These are phyloP conservation scores for Purpureocillium lavendulum DNA, from an alignment of 2,329 filamentous ascomycete genomes.

Conservation along the genomic window DNA sequence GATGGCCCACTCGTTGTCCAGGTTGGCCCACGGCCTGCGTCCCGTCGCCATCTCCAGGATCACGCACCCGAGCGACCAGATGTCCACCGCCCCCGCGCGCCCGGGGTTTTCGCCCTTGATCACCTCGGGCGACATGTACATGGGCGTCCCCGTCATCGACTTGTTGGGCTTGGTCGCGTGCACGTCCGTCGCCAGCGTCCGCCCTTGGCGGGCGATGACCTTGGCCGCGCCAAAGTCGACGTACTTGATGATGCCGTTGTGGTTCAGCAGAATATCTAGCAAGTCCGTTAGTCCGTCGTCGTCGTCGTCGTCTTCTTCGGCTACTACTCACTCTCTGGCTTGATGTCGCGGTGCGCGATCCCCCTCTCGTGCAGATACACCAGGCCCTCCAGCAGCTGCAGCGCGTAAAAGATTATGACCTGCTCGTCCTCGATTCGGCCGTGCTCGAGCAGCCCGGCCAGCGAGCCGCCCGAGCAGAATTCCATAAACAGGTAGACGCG, in stretches of 20 bases:
- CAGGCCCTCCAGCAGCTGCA: conserved; percentile 89
- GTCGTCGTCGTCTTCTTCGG: not conserved
- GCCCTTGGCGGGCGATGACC: conserved; percentile 87
- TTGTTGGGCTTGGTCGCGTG: conserved; percentile 62
- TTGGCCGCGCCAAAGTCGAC: conserved; percentile 98
- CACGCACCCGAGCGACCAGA: conserved; percentile 95
- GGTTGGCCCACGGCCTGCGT: conserved; percentile 83
- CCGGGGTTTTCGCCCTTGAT: conserved; percentile 82
- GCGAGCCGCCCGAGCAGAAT: conserved; percentile 90
- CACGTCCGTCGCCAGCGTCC: conserved; percentile 63
- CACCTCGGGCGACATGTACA: conserved; percentile 99
- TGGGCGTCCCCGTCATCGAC: conserved; percentile 94
- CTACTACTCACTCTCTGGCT: conserved; percentile 73
- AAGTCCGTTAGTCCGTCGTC: conserved; percentile 8
- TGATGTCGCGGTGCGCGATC: conserved; percentile 95
- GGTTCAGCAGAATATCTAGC: conserved; percentile 84
- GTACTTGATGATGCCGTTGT: conserved; percentile 98
- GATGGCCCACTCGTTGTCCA: conserved; percentile 99
- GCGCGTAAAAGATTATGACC: conserved; percentile 91
- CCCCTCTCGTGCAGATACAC: conserved; percentile 86
- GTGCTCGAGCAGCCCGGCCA: conserved; percentile 84
- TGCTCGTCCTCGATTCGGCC: conserved; percentile 97
- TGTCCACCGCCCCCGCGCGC: conserved; percentile 79
- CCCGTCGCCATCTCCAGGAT: conserved; percentile 97
- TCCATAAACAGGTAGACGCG: conserved; percentile 99